These are phyloP conservation scores for Rhododendron henanense DNA, from an alignment of 148 eudicot species.

Conservation along the genomic window DNA sequence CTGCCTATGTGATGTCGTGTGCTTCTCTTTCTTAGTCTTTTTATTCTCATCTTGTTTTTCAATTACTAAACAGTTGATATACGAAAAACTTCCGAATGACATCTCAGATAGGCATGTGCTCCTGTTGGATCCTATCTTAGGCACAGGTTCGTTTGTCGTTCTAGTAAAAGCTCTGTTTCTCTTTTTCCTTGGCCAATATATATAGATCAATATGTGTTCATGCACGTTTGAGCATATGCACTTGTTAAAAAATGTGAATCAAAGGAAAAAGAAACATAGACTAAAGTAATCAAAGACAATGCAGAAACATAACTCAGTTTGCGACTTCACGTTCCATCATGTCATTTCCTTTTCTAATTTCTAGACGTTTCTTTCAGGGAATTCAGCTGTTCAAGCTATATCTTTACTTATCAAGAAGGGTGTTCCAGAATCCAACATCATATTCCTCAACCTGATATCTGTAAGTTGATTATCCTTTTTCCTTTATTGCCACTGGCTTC, in stretches of 20 bases:
- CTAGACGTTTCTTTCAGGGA: constrained; percentile 43
- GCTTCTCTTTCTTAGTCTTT: constrained; percentile 1
- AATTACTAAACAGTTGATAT: constrained; percentile 57
- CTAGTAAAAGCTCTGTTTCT: background rate
- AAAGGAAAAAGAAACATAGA: background rate
- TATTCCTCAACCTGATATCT: constrained; percentile 91
- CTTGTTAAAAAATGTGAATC: background rate
- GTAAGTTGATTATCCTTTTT: constrained; percentile 39
- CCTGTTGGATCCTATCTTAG: constrained; percentile 90
- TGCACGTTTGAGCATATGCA: background rate
- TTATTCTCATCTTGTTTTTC: constrained; percentile 9
- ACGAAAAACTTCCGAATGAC: constrained; percentile 87
- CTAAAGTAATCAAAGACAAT: background rate
- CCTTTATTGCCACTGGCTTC: background rate
- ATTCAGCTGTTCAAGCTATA: constrained; percentile 95
- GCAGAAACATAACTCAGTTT: background rate
- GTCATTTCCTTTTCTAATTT: background rate
- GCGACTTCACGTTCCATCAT: background rate
- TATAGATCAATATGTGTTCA: background rate
- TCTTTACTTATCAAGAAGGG: constrained; percentile 81
- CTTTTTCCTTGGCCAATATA: background rate
- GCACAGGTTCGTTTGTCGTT: constrained; percentile 62
- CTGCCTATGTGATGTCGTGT: background rate
- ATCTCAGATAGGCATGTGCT: constrained; percentile 88
- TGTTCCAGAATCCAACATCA: constrained; percentile 88